Evolutionary conservation across 108 stramenopile genomes (phyloP).

Genomic region (Nannochloropsis salina): DNA sequence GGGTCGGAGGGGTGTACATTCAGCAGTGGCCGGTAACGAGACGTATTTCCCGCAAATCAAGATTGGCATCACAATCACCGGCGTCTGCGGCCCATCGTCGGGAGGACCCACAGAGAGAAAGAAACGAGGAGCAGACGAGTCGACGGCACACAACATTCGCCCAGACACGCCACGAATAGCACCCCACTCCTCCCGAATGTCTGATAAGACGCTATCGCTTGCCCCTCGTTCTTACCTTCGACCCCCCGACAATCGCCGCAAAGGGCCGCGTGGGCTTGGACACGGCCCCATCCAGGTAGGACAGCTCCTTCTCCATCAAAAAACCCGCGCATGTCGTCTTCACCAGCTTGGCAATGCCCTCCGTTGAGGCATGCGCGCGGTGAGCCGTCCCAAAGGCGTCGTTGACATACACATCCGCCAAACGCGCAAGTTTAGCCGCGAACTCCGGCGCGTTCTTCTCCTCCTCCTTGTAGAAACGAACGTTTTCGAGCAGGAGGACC

Average conservation of each 20-base stretch:
- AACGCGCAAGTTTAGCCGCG: conserved; percentile 49
- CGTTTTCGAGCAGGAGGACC: conserved; percentile 89
- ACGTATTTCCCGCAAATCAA: not conserved
- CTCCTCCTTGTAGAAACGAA: conserved; percentile 75
- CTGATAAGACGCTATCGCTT: not conserved
- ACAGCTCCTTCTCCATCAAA: conserved; percentile 85
- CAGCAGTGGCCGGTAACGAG: conserved; percentile 41
- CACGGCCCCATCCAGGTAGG: conserved; percentile 80
- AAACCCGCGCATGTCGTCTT: conserved; percentile 50
- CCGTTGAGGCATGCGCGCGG: conserved; percentile 90
- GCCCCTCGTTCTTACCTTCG: conserved; percentile 67
- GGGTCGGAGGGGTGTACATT: too few relatives aligned
- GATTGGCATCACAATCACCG: not conserved
- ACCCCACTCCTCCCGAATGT: not conserved
- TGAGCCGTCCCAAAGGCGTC: conserved; percentile 99
- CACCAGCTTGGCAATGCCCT: conserved; percentile 68
- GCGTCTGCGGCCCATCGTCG: not conserved
- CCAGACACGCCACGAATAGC: not conserved
- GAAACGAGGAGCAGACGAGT: not conserved
- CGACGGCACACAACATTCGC: not conserved
- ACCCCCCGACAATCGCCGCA: conserved; percentile 93
- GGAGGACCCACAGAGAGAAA: not conserved
- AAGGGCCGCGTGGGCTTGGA: conserved; percentile 82
- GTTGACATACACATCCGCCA: conserved; percentile 87
- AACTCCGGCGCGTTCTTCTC: conserved; percentile 53